phyloP scores from a whole-genome alignment of 2,329 filamentous ascomycete genomes.

The Talaromyces rugulosus region DNA sequence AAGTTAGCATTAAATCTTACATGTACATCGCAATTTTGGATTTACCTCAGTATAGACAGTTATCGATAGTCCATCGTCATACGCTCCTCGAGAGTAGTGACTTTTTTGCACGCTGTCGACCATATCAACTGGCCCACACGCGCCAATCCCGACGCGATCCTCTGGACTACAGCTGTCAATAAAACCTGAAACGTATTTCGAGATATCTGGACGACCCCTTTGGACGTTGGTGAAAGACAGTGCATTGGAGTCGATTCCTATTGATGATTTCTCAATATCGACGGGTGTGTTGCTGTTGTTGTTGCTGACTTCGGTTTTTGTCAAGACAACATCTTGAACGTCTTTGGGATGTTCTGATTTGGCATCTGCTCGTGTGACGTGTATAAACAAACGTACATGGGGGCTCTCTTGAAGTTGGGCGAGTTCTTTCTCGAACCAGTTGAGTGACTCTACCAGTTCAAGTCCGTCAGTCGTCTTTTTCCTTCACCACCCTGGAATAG shows the following conservation, averaged over 20 bases:
- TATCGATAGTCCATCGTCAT: not conserved
- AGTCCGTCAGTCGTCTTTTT: not conserved
- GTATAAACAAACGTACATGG: not conserved
- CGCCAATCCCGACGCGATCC: not conserved
- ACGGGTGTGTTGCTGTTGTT: not conserved
- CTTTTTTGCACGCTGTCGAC: not conserved
- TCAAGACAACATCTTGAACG: not conserved
- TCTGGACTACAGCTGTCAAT: not conserved
- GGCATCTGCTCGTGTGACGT: not conserved
- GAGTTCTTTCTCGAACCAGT: not conserved
- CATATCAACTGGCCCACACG: not conserved
- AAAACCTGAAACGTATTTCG: not conserved
- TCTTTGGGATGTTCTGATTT: not conserved
- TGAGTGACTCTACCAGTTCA: not conserved
- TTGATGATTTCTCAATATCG: not conserved
- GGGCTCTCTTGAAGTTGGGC: not conserved
- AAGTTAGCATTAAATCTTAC: not conserved
- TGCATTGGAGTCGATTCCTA: not conserved
- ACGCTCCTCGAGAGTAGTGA: not conserved
- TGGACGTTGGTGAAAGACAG: not conserved
- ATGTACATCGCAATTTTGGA: not conserved
- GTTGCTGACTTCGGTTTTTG: not conserved
- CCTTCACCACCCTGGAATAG: not conserved
- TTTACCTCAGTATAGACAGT: not conserved
- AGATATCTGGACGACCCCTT: not conserved